phyloP scores from a whole-genome alignment of 1,284 basidiomycete genomes.

The Pterulicium gracile region DNA sequence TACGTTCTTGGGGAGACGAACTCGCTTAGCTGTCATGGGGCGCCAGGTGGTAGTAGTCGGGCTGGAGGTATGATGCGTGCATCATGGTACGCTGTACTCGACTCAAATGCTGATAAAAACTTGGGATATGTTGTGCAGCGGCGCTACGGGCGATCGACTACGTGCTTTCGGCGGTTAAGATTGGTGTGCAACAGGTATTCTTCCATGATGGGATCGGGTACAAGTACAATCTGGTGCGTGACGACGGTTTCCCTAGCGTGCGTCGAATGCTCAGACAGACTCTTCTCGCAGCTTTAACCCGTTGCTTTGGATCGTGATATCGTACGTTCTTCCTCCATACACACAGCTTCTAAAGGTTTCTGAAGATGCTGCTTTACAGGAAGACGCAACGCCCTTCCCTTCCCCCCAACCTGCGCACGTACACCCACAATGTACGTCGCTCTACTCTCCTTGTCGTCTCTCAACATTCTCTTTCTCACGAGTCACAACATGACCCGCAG shows the following conservation, averaged over 20 bases:
- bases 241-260: neutral
- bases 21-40: constrained; percentile 42
- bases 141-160: constrained; percentile 64
- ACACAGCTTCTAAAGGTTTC: neutral
- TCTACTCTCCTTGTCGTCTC: constrained; percentile 26
- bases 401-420: constrained; percentile 41
- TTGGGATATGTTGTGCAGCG: constrained; percentile 18
- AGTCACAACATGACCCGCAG: neutral
- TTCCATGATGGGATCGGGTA: constrained; percentile 39
- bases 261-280: neutral
- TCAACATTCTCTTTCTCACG: neutral
- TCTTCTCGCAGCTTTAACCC: constrained; percentile 37
- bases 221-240: constrained; percentile 33
- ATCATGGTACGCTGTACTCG: neutral
- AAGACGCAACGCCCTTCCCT: constrained; percentile 36
- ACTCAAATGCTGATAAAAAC: neutral
- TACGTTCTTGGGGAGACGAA: constrained; percentile 58
- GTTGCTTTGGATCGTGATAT: constrained; percentile 35
- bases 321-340: constrained; percentile 19
- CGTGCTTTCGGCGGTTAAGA: constrained; percentile 29
- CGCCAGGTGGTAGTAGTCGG: constrained; percentile 57
- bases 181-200: constrained; percentile 21
- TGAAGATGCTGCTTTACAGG: neutral
- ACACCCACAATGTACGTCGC: constrained; percentile 50
- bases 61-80: constrained; percentile 27